These are phyloP conservation scores for Fusarium sp. DNA, from an alignment of 2,329 filamentous ascomycete species.

Conservation along the genomic window DNA sequence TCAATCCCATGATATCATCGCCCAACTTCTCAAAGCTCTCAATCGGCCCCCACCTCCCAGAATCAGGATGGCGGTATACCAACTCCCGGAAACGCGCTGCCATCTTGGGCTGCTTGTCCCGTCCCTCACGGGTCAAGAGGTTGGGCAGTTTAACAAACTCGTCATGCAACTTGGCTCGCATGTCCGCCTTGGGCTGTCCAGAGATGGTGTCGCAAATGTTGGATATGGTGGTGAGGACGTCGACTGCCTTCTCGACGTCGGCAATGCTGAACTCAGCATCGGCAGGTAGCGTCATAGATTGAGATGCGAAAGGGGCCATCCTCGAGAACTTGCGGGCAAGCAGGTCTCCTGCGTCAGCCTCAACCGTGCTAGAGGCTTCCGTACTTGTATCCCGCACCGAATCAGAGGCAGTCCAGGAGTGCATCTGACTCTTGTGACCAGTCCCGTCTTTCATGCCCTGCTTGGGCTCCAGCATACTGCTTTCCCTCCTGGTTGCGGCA, in stretches of 20 bases:
- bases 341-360: neutral
- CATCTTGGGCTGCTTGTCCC: neutral
- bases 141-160: slow-evolving; percentile 16
- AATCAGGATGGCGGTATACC: slow-evolving; percentile 12
- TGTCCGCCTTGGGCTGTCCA: neutral
- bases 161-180: neutral
- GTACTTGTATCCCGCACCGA: neutral
- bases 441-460: neutral
- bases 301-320: neutral
- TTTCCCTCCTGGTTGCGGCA: neutral
- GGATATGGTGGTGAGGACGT: slow-evolving; percentile 7
- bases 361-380: neutral
- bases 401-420: neutral
- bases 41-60: slow-evolving; percentile 22
- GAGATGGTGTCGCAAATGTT: slow-evolving; percentile 2
- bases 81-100: slow-evolving; percentile 8
- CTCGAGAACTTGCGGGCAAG: neutral
- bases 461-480: neutral
- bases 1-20: neutral
- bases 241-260: slow-evolving; percentile 8
- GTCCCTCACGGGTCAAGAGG: slow-evolving; percentile 16
- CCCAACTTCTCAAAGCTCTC: slow-evolving; percentile 20
- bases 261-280: neutral
- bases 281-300: neutral
- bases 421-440: neutral